These are phyloP conservation scores for Plantago elongata DNA, from an alignment of 257 asterid species.

Conservation along the genomic window DNA sequence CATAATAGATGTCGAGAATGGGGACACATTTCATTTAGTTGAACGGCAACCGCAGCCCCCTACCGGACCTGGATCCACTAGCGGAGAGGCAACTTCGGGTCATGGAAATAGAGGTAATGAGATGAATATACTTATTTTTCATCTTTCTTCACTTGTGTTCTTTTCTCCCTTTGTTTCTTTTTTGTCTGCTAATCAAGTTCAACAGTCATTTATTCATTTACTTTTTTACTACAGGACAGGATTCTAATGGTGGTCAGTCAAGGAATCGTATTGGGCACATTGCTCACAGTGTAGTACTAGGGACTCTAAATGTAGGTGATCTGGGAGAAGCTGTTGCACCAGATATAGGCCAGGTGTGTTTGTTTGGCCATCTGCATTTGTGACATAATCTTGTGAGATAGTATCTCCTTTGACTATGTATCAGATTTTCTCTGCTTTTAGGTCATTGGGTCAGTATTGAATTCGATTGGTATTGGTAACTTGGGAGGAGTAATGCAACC, in stretches of 20 bases:
- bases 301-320: constrained; percentile 83
- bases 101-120: constrained; percentile 50
- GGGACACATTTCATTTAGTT: constrained; percentile 88
- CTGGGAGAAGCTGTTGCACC: constrained; percentile 64
- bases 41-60: constrained; percentile 74
- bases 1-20: constrained; percentile 69
- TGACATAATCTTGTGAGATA: constrained; percentile 6
- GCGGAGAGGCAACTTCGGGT: constrained; percentile 46
- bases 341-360: constrained; percentile 74
- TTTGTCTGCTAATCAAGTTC: constrained; percentile 8
- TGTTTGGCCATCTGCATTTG: constrained; percentile 4
- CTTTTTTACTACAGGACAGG: constrained; percentile 51
- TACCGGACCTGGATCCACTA: constrained; percentile 36
- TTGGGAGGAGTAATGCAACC: constrained; percentile 58
- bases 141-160: no score
- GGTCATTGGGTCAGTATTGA: constrained; percentile 92
- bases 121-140: constrained; percentile 6
- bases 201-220: neutral
- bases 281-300: constrained; percentile 78
- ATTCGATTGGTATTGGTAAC: constrained; percentile 62
- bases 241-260: constrained; percentile 48
- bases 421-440: constrained; percentile 22
- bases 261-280: constrained; percentile 68
- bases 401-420: constrained; percentile 4
- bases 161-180: neutral